Evolutionary conservation across 1,139 yeast genomes (phyloP).

Genomic region (Meyerozyma carpophila): DNA sequence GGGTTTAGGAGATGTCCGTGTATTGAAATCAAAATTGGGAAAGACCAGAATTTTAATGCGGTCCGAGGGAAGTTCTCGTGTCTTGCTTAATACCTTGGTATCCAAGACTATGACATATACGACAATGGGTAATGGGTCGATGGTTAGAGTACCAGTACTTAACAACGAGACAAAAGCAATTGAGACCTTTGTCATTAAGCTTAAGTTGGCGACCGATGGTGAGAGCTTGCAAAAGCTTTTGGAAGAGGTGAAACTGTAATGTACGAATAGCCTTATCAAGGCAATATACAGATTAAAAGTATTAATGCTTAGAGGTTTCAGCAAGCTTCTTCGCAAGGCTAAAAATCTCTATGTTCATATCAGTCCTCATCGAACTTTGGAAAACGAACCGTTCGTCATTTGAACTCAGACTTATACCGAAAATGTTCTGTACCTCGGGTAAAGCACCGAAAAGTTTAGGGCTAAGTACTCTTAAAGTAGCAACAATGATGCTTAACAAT

Average conservation of each 20-base stretch:
- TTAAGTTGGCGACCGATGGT: slow-evolving; percentile 68
- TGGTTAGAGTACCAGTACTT: slow-evolving; percentile 57
- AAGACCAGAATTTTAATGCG: slow-evolving; percentile 74
- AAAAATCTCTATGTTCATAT: slow-evolving; percentile 10
- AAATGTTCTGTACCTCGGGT: slow-evolving; percentile 35
- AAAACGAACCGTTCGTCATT: background rate
- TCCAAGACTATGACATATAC: slow-evolving; percentile 50
- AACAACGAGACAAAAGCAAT: slow-evolving; percentile 30
- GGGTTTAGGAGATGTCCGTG: slow-evolving; percentile 81
- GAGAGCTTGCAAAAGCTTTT: slow-evolving; percentile 51
- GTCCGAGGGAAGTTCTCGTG: slow-evolving; percentile 83
- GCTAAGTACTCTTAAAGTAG: slow-evolving; percentile 41
- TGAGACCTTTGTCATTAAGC: slow-evolving; percentile 64
- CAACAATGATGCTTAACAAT: slow-evolving; percentile 43
- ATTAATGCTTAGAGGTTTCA: background rate
- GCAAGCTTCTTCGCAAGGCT: background rate
- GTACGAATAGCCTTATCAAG: background rate
- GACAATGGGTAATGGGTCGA: slow-evolving; percentile 52
- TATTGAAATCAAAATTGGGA: slow-evolving; percentile 54
- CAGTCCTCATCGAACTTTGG: slow-evolving; percentile 3
- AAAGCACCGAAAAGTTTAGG: slow-evolving; percentile 50
- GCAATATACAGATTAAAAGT: background rate
- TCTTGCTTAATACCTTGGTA: slow-evolving; percentile 63
- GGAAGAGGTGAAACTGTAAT: slow-evolving; percentile 31
- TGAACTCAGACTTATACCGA: slow-evolving; percentile 20